Conservation (phyloP, 2,329 filamentous ascomycete genomes). For the Gaeumannomyces sp. region DNA sequence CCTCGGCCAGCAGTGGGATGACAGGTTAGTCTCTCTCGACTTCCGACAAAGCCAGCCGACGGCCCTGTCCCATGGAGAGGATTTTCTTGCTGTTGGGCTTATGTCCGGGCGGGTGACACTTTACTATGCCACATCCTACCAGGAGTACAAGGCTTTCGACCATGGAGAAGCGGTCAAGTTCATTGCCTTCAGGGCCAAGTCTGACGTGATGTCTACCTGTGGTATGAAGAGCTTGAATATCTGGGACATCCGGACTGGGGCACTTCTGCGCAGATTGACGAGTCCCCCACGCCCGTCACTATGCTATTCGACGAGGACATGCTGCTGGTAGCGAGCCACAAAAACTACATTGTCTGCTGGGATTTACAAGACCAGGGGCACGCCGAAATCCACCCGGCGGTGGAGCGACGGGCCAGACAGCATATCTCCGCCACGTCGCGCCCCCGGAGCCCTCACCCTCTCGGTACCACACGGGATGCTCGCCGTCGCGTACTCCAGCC, state of each 20-base stretch:
- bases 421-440: slow-evolving; percentile 12
- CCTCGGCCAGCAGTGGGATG: slow-evolving; percentile 23
- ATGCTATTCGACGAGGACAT: slow-evolving; percentile 22
- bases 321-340: slow-evolving; percentile 22
- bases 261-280: slow-evolving; percentile 21
- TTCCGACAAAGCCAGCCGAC: slow-evolving; percentile 20
- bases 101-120: slow-evolving; percentile 18
- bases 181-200: slow-evolving; percentile 24
- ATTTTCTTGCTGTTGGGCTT: slow-evolving; percentile 23
- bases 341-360: slow-evolving; percentile 24
- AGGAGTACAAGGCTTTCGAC: slow-evolving; percentile 21
- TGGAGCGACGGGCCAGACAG: slow-evolving; percentile 19
- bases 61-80: slow-evolving; percentile 21
- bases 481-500: slow-evolving; percentile 25
- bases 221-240: slow-evolving; percentile 22
- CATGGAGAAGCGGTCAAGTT: slow-evolving; percentile 26
- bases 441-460: slow-evolving; percentile 22
- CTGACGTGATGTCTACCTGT: slow-evolving; percentile 24
- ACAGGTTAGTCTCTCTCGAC: slow-evolving; percentile 24
- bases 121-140: slow-evolving; percentile 21
- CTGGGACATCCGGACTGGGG: slow-evolving; percentile 25
- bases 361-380: slow-evolving; percentile 11
- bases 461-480: slow-evolving; percentile 25
- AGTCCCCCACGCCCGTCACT: slow-evolving; percentile 18
- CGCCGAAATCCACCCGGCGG: slow-evolving; percentile 11